Evolutionary conservation across 352 stramenopile species (phyloP).

Genomic region (Globisporangium acanthophoron): DNA sequence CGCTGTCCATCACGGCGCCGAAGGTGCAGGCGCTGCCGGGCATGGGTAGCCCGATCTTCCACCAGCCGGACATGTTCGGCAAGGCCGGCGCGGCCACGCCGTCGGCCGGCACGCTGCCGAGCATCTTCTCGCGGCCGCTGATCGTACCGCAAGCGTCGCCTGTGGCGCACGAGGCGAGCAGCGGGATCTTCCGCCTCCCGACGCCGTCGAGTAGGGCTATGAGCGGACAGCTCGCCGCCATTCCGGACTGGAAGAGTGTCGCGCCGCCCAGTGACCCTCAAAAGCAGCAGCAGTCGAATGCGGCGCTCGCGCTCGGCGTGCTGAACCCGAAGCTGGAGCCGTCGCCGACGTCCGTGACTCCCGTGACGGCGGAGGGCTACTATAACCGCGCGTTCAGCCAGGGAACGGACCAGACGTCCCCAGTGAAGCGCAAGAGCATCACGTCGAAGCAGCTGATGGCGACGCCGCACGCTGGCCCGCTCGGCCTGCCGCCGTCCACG

Average conservation of each 20-base stretch:
- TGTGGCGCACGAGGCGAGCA: neutral
- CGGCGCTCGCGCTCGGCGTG: neutral
- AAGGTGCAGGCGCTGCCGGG: conserved; percentile 14
- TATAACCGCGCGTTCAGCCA: conserved; percentile 26
- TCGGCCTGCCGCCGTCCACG: conserved; percentile 10
- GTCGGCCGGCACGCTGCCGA: conserved; percentile 30
- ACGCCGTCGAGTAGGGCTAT: conserved; percentile 8
- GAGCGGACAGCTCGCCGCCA: neutral
- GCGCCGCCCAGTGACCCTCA: neutral
- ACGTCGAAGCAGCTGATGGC: conserved; percentile 65
- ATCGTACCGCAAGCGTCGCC: conserved; percentile 34
- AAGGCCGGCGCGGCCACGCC: conserved; percentile 14
- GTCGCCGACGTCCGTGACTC: conserved; percentile 36
- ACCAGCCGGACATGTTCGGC: conserved; percentile 30
- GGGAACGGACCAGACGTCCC: conserved; percentile 33
- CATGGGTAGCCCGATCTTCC: conserved; percentile 28
- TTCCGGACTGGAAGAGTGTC: conserved; percentile 14
- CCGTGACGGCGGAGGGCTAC: conserved; percentile 21
- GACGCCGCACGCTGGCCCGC: conserved; percentile 25
- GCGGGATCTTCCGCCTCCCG: conserved; percentile 6
- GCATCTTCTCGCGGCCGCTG: conserved; percentile 39
- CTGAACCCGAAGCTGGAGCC: conserved; percentile 17
- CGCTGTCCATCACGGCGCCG: conserved; percentile 45
- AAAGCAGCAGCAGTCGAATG: neutral
- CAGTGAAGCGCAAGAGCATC: conserved; percentile 75